Evolutionary conservation across 1,139 yeast genomes (phyloP).

Genomic region (Insectozyma bohioensis): DNA sequence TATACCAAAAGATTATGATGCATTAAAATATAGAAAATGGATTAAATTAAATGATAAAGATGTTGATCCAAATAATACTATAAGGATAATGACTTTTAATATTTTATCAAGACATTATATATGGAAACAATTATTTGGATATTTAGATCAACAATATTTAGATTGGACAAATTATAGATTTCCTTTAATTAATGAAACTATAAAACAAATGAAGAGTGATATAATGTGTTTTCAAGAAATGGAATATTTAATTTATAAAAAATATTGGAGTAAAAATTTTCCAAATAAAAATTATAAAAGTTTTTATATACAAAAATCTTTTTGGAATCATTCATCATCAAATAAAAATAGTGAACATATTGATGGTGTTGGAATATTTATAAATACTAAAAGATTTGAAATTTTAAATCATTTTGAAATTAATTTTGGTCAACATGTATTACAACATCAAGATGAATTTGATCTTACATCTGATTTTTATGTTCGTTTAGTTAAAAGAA

Average conservation of each 20-base stretch:
- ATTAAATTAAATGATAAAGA: constrained; percentile 11
- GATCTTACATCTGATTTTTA: constrained; percentile 36
- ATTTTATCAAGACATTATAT: constrained; percentile 54
- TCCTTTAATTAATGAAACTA: constrained; percentile 38
- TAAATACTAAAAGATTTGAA: constrained; percentile 46
- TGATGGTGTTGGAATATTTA: constrained; percentile 60
- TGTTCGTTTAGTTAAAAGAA: constrained; percentile 43
- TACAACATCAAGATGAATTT: constrained; percentile 25
- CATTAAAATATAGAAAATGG: constrained; percentile 25
- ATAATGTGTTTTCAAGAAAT: constrained; percentile 64
- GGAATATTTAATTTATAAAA: constrained; percentile 47
- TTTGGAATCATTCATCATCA: constrained; percentile 36
- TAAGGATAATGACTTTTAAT: constrained; percentile 50
- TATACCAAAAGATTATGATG: constrained; percentile 18
- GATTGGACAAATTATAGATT: constrained; percentile 48
- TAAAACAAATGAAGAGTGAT: constrained; percentile 45
- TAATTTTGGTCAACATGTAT: constrained; percentile 41
- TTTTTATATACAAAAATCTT: constrained; percentile 47
- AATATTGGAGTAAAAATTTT: constrained; percentile 38
- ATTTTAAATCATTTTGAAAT: constrained; percentile 40
- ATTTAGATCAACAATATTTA: constrained; percentile 43
- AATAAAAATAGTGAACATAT: constrained; percentile 37
- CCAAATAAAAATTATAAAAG: constrained; percentile 40
- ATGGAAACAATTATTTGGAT: constrained; percentile 56
- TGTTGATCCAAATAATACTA: constrained; percentile 5